Conservation (phyloP, 768 basidiomycete species). For the Cystobasidium onofrii region DNA sequence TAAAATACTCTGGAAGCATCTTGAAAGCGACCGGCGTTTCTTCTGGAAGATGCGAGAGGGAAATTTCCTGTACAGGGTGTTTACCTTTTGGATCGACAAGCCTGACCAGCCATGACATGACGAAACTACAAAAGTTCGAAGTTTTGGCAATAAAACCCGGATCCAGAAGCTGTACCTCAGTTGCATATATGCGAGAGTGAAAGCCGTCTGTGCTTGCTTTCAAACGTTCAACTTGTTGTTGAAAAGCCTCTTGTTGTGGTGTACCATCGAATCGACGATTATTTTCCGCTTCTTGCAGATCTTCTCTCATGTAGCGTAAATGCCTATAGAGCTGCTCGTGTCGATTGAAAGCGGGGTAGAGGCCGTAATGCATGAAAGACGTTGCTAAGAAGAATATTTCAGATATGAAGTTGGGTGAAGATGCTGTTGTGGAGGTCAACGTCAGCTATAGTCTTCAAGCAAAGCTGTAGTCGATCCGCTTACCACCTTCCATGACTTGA, state of each 20-base stretch:
- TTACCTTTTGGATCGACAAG: conserved; percentile 70
- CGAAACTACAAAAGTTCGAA: conserved; percentile 75
- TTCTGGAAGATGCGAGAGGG: conserved; percentile 65
- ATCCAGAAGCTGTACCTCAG: conserved; percentile 75
- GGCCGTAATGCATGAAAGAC: conserved; percentile 81
- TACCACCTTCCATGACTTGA: not conserved
- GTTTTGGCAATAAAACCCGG: conserved; percentile 71
- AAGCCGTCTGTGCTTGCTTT: conserved; percentile 52
- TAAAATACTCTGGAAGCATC: conserved; percentile 81
- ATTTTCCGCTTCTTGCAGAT: conserved; percentile 65
- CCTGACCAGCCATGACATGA: conserved; percentile 88
- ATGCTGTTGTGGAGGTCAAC: conserved; percentile 46
- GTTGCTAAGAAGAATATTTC: conserved; percentile 84
- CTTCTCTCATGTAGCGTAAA: conserved; percentile 57
- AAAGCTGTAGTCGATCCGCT: not conserved
- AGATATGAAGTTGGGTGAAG: conserved; percentile 82
- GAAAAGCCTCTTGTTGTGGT: conserved; percentile 65
- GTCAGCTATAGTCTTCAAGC: conserved; percentile 7
- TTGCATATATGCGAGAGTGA: conserved; percentile 54
- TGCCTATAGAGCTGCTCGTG: conserved; percentile 52
- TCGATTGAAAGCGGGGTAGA: conserved; percentile 68
- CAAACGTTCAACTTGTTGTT: conserved; percentile 65
- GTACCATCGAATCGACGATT: conserved; percentile 70
- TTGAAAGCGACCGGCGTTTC: conserved; percentile 78
- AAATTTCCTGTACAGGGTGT: conserved; percentile 62